Percentiles rank a stretch among this genome's conserved stretches.
These are phyloP conservation scores for Streptanthus diversifolius DNA, from an alignment of 345 rosid species.

Conservation along the genomic window DNA sequence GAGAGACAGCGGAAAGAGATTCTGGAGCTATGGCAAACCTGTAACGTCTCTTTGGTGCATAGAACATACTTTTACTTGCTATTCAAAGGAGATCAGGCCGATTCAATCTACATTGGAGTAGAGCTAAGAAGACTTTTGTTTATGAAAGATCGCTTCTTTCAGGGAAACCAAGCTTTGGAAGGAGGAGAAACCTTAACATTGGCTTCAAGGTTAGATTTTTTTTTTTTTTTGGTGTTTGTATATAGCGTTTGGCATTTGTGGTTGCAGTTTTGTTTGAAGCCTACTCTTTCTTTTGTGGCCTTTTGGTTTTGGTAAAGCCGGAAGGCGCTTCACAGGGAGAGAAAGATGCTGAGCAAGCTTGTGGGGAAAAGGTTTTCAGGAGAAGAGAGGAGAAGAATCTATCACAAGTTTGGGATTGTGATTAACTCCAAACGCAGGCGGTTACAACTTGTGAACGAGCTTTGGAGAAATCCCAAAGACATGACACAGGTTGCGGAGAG, in stretches of 20 bases:
- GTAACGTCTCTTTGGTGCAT: constrained; percentile 79
- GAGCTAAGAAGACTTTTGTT: constrained; percentile 86
- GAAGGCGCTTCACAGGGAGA: constrained; percentile 69
- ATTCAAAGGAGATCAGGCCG: constrained; percentile 79
- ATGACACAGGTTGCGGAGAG: constrained; percentile 58
- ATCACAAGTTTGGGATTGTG: constrained; percentile 70
- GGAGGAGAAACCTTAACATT: constrained; percentile 52
- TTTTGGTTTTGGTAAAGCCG: constrained; percentile 41
- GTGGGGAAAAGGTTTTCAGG: constrained; percentile 63
- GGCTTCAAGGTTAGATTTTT: constrained; percentile 54
- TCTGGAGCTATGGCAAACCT: constrained; percentile 83
- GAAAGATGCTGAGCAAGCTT: constrained; percentile 74
- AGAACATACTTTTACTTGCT: constrained; percentile 92
- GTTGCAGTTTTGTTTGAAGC: constrained; percentile 8
- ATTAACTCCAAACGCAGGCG: constrained; percentile 73
- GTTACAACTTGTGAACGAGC: constrained; percentile 60
- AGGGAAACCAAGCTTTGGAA: constrained; percentile 48
- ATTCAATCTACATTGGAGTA: constrained; percentile 91
- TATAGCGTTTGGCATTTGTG: background rate
- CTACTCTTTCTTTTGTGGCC: background rate
- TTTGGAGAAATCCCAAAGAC: constrained; percentile 72
- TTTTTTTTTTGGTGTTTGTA: background rate
- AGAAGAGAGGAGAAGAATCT: constrained; percentile 63
- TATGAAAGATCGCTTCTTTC: constrained; percentile 70
- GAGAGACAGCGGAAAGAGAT: constrained; percentile 62